Evolutionary conservation across 805 yeast species (phyloP), one percentile per base, ranked within the genome.

Genomic region (Candida insectorum): DNA sequence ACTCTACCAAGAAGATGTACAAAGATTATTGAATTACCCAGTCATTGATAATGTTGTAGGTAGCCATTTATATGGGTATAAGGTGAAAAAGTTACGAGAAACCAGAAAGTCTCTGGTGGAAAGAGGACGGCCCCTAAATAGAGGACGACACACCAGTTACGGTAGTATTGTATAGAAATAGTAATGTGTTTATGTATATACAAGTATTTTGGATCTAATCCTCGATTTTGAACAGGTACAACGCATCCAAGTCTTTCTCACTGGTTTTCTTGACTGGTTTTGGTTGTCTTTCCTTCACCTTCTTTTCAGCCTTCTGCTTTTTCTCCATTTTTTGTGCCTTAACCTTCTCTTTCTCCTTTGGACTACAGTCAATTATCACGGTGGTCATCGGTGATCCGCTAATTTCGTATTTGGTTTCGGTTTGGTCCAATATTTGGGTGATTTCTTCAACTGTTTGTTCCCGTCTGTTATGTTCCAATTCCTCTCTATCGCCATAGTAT

Each of bases 41-140:
- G 62, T 65, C 7, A 70, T 65, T n/a, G 72, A 65, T 30, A 70
- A 67, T 29, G 46, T 56, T 24, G 49, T 66, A 10, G 56, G 48
- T 16, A 62, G 70, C 6, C 73, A 66, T 45, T 53, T 47, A 26
- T 65, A 54, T 45, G 71, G 72, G 10, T 65, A 56, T 44, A 65
- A 62, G 37, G 71, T 67, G 11, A 54, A 58, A 29, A 62, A 59
- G 42, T 46, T 66, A 30, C 41, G 72, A 25, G 47, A 35, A 21
- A 9, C 27, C 10, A 31, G 47, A 24, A 30, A 32, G 13, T 33
- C 37, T 15, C 40, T 36, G 23, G 5, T 31, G 6, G 37, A 36
- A 16, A 33, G 41, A 13, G 40, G 38, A 8, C 30, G 41, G 19
- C 23, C 31, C 26, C 24, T 37, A 24, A 20, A 28, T 16, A 27